A percentile compares a stretch with the other conserved stretches of the same genome.
phyloP scores from a whole-genome alignment of 2,329 filamentous ascomycete species.

The Neofusicoccum sp. region DNA sequence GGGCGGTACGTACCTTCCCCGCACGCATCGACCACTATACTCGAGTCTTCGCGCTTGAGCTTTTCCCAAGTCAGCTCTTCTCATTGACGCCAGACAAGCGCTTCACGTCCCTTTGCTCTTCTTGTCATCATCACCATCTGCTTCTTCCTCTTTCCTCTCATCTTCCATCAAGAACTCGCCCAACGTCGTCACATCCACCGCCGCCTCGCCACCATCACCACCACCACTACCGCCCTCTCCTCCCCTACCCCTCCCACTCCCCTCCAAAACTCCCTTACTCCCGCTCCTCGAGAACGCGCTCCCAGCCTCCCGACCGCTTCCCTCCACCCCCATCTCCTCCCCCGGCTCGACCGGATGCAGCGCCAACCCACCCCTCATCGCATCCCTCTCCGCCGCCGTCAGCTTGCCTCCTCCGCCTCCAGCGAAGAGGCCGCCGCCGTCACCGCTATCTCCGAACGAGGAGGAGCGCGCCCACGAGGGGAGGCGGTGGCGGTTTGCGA shows the following conservation, averaged over 20 bases:
- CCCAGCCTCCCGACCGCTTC: not conserved
- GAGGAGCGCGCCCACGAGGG: constrained; percentile 16
- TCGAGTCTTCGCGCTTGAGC: not conserved
- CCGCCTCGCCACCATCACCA: not conserved
- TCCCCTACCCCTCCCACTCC: not conserved
- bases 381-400: not conserved
- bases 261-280: not conserved
- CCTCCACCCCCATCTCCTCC: too few relatives aligned
- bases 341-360: not conserved
- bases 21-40: not conserved
- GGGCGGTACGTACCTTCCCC: constrained; percentile 3
- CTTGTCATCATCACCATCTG: not conserved
- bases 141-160: too few relatives aligned
- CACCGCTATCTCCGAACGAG: not conserved
- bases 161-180: not conserved
- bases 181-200: not conserved
- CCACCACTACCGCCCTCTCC: not conserved
- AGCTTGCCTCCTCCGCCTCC: not conserved
- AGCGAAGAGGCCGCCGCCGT: not conserved
- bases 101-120: not conserved
- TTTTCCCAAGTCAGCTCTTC: too few relatives aligned
- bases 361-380: constrained; percentile 15
- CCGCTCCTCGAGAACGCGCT: not conserved
- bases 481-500: constrained; percentile 15
- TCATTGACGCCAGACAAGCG: too few relatives aligned